Base-by-base conservation (phyloP, 2,329 filamentous ascomycete species). In the Trichoderma arundinaceum region DNA sequence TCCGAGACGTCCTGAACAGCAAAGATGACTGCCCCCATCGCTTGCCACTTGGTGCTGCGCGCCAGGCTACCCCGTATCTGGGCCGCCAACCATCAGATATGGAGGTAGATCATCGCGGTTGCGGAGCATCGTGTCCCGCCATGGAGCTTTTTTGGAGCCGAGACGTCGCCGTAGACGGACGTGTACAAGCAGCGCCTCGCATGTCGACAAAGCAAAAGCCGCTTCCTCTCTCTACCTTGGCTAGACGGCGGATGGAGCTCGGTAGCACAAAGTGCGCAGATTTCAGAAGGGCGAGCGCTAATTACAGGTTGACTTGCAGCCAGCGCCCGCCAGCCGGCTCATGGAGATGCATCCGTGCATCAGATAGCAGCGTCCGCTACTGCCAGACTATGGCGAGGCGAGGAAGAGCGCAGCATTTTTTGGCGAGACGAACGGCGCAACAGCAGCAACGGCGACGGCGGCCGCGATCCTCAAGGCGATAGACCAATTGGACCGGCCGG, bases 51-150 rank as follows among this genome's bases (percentile, higher is more conserved):
- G 22, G 22, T 28, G 22, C 22, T 28, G 22, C 22, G 22, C 22
- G 39, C 38, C 54, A 57, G 53, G 38, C 53, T 65, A 65, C 64
- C 57, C 64, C 57, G 64, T 66, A 39, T 56, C 64, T 62, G 57
- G 53, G 58, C 41, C 43, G 46, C 49, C 64, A 56, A 48, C 51
- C 59, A 62, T 62, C 57, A 56, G 49, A 66, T 52, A 62, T 46
- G 57, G 64, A 66, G 64, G 57, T 32, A 53, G 64, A 66, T 66
- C 64, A 44, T 66, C 59, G 48, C n/a, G 63, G 46, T 65, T 28
- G 54, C 63, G 64, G 64, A 66, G 64, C 64, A 62, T 63, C 43
- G 39, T 48, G 49, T 62, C 39, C 64, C 57, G 48, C 38, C 58
- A 61, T 61, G 58, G 58, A 43, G 22, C 58, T 28, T 15, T 43